Evolutionary conservation across 1,284 basidiomycete species (phyloP).

Genomic region (Cutaneotrichosporon dermatis): DNA sequence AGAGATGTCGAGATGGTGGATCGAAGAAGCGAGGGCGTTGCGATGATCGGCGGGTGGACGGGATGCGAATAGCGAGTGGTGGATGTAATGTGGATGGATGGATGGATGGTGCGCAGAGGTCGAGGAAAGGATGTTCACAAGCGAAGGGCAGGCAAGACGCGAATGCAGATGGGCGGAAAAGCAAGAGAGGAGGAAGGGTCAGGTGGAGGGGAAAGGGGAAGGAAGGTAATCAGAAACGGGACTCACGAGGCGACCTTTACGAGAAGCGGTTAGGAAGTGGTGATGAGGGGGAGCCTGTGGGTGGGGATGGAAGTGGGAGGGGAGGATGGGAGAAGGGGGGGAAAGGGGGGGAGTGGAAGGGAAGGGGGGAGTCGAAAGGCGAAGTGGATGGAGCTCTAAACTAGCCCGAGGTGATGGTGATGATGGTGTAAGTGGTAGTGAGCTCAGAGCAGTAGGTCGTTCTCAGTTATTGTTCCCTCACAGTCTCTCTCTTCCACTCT

Average conservation of each 20-base stretch:
- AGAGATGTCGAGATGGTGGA: too few relatives aligned
- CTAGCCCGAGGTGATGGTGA: neutral
- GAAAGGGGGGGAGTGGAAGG: neutral
- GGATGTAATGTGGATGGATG: too few relatives aligned
- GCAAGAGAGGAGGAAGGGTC: conserved; percentile 5
- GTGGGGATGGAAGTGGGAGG: neutral
- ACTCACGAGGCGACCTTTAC: conserved; percentile 4
- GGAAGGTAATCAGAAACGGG: neutral
- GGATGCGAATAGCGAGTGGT: too few relatives aligned
- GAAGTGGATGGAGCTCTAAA: neutral
- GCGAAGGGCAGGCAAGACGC: neutral
- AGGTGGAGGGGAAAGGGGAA: conserved; percentile 15
- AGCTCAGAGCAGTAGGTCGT: neutral
- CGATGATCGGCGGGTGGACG: too few relatives aligned
- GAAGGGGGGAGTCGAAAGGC: neutral
- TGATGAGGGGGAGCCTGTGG: neutral
- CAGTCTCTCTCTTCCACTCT: too few relatives aligned
- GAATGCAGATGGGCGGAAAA: neutral
- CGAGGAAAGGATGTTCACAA: neutral
- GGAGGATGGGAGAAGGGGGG: neutral
- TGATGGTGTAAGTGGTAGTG: conserved; percentile 5
- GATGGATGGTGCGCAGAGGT: neutral
- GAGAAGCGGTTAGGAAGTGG: conserved; percentile 1
- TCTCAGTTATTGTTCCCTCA: neutral
- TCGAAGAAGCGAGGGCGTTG: too few relatives aligned